These are phyloP conservation scores for Oenanthe javanica DNA, from an alignment of 140 eudicot species.

Conservation along the genomic window DNA sequence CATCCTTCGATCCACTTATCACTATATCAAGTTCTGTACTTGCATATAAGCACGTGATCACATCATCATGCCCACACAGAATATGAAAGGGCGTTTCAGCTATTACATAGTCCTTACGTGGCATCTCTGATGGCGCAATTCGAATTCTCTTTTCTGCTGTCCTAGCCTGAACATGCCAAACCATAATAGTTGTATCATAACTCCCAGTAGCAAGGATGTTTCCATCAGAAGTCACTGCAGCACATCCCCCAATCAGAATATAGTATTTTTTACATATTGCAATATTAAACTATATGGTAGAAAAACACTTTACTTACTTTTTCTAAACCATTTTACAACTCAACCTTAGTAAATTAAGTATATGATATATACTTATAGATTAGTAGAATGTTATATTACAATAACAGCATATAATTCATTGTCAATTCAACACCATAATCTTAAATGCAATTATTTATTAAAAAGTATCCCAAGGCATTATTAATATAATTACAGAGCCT, in stretches of 20 bases:
- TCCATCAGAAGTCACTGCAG: constrained; percentile 89
- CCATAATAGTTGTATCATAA: constrained; percentile 94
- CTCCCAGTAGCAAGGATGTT: constrained; percentile 95
- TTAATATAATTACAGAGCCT: neutral
- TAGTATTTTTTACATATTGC: neutral
- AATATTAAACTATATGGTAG: neutral
- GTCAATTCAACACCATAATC: neutral
- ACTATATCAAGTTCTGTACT: constrained; percentile 90
- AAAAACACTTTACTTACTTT: neutral
- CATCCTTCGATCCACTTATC: constrained; percentile 94
- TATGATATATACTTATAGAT: neutral
- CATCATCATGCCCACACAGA: constrained; percentile 97
- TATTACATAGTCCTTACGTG: constrained; percentile 62
- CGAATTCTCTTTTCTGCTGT: constrained; percentile 57
- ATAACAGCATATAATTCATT: neutral
- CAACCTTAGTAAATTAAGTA: neutral
- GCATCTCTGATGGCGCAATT: constrained; percentile 36
- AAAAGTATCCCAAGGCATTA: neutral
- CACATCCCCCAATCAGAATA: constrained; percentile 15
- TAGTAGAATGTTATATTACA: neutral
- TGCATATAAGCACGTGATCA: constrained; percentile 72
- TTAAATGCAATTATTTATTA: neutral
- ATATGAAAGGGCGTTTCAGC: constrained; percentile 86
- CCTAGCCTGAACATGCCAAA: constrained; percentile 78
- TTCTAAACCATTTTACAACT: neutral